These are phyloP conservation scores for Neospermospora avenae DNA, from an alignment of 2,329 filamentous ascomycete genomes.

Conservation along the genomic window DNA sequence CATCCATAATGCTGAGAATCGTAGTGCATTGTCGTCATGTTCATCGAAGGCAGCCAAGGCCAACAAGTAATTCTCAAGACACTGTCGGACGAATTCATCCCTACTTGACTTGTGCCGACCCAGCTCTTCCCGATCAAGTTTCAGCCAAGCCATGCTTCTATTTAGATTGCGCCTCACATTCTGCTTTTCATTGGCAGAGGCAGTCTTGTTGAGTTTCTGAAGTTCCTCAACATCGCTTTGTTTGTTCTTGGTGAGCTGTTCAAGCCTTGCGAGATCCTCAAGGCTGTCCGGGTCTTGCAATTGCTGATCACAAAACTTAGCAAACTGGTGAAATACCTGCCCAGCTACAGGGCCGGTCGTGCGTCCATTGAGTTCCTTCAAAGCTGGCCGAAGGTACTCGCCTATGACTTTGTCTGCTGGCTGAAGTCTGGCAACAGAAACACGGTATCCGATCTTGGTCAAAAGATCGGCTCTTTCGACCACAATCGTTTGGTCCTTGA, in stretches of 20 bases:
- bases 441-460: slow-evolving; percentile 81
- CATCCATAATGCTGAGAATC: slow-evolving; percentile 93
- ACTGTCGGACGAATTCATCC: slow-evolving; percentile 80
- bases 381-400: slow-evolving; percentile 78
- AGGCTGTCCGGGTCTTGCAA: slow-evolving; percentile 80
- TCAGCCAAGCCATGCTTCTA: slow-evolving; percentile 83
- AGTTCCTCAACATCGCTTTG: slow-evolving; percentile 75
- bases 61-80: slow-evolving; percentile 88
- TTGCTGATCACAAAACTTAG: slow-evolving; percentile 91
- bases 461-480: slow-evolving; percentile 77
- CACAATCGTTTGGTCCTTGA: slow-evolving; percentile 66
- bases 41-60: slow-evolving; percentile 81
- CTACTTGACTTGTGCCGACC: slow-evolving; percentile 72
- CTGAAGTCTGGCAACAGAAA: slow-evolving; percentile 85
- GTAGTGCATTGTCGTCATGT: slow-evolving; percentile 83
- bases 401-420: slow-evolving; percentile 88
- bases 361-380: slow-evolving; percentile 72
- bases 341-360: slow-evolving; percentile 71
- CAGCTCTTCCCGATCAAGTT: slow-evolving; percentile 86
- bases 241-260: slow-evolving; percentile 76
- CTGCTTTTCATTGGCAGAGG: slow-evolving; percentile 48
- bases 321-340: slow-evolving; percentile 91
- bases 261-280: slow-evolving; percentile 79
- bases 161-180: slow-evolving; percentile 53
- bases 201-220: slow-evolving; percentile 41